A percentile compares a stretch with the other conserved stretches of the same genome.
These are phyloP conservation scores for Sporothrix brasiliensis DNA, from an alignment of 2,329 filamentous ascomycete genomes.

Conservation along the genomic window DNA sequence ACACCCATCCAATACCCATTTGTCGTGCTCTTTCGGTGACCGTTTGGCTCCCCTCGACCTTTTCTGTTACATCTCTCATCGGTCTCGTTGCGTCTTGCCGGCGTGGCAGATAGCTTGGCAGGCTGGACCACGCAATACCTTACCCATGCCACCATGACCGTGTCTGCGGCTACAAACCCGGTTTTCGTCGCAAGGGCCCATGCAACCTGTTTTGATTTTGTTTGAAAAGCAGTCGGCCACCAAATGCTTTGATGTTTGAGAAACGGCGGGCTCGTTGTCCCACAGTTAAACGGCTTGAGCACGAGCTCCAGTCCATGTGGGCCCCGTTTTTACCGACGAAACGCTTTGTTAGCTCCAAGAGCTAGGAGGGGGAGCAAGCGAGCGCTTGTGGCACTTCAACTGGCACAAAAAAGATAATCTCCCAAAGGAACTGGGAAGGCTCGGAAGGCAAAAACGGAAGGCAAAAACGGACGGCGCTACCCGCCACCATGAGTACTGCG, in stretches of 20 bases:
- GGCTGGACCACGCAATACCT: not conserved
- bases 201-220: not conserved
- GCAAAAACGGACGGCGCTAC: conserved; percentile 22
- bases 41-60: not conserved
- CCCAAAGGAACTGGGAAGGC: not conserved
- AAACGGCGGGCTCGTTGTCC: not conserved
- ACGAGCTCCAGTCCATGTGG: not conserved
- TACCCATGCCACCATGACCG: not conserved
- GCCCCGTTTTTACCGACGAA: not conserved
- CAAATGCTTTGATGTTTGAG: conserved; percentile 8
- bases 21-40: not conserved
- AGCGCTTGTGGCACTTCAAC: not conserved
- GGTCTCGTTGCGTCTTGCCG: not conserved
- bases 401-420: not conserved
- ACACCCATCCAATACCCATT: not conserved
- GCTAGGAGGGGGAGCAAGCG: not conserved
- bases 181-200: not conserved
- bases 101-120: not conserved
- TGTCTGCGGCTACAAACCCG: not conserved
- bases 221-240: not conserved
- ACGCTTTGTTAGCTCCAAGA: no score
- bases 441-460: conserved; percentile 5
- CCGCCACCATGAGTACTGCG: not conserved
- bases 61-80: not conserved
- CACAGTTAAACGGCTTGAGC: not conserved